Evolutionary conservation across 306 rosid species (phyloP), one percentile per base, ranked within the genome.

Genomic region (Ochetophila trinervis): DNA sequence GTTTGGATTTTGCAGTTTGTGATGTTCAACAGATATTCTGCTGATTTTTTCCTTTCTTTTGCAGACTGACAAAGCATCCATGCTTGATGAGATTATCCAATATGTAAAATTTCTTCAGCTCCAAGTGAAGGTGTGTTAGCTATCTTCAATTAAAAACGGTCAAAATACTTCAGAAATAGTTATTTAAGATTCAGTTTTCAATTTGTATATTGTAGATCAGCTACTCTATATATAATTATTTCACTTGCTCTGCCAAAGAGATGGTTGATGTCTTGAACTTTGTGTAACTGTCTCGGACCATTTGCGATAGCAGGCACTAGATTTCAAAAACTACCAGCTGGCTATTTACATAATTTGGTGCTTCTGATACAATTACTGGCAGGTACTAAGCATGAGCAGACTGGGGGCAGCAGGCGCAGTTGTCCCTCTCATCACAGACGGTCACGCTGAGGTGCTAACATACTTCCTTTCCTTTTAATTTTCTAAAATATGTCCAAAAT

Each of bases 41-140:
- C 32, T 4, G 32, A 27, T 4, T 27, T 27, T 4, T 27, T 27
- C 32, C 32, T 27, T 52, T 58, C 12, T 69, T 57, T 62, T 66
- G 58, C 78, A 81, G 85, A 77, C 80, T 4, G 82, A 74, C 80
- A 81, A 74, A 55, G 79, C 85, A 34, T 77, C 82, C 15, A 70
- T 81, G 82, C 78, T 81, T 34, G 82, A 77, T 57, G 85, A 81
- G 72, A 81, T 81, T 65, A 81, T 81, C 5, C 82, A 77, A n/a
- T 77, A 81, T 37, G 78, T 81, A 32, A 81, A 67, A 52, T 74
- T 74, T 65, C 85, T 77, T 60, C 85, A 81, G 72, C 79, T 69
- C 57, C 85, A 81, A 81, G 44, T 81, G 69, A 81, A 81, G 81
- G 85, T 81, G 42, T 58, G 56, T 37, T 6, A 32, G 19, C 36